Evolutionary conservation across 2,329 filamentous ascomycete species (phyloP).

Genomic region (Phoma sp.): DNA sequence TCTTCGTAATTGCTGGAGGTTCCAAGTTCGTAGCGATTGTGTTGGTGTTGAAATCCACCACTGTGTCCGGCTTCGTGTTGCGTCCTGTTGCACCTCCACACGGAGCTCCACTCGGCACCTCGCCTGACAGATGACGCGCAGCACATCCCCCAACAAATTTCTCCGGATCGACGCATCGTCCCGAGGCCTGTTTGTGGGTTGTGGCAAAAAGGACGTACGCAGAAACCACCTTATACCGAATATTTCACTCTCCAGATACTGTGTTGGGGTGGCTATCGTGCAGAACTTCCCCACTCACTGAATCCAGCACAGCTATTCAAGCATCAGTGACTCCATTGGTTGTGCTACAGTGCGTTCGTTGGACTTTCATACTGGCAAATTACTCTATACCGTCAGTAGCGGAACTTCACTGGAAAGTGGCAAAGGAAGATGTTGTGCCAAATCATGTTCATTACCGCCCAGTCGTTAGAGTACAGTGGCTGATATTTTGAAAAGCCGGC

Average conservation of each 20-base stretch:
- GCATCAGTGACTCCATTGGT: too few species aligned
- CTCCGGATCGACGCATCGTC: conserved; percentile 34
- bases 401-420: too few species aligned
- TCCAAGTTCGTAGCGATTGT: not conserved
- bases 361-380: too few species aligned
- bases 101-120: conserved; percentile 33
- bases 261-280: too few species aligned
- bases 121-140: conserved; percentile 25
- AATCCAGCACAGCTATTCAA: too few species aligned
- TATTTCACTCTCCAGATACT: too few species aligned
- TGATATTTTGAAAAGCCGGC: conserved; percentile 38
- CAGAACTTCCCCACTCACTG: too few species aligned
- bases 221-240: too few species aligned
- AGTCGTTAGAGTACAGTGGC: conserved; percentile 41
- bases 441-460: conserved; percentile 21
- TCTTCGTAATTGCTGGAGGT: not conserved
- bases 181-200: conserved; percentile 7
- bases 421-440: too few species aligned
- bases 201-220: too few species aligned
- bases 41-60: not conserved
- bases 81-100: conserved; percentile 23
- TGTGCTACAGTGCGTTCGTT: too few species aligned
- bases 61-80: conserved; percentile 5
- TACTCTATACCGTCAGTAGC: too few species aligned
- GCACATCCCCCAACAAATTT: conserved; percentile 33